Evolutionary conservation across 805 yeast genomes (phyloP).

Genomic region (Vanderwaltozyma tropicalis): DNA sequence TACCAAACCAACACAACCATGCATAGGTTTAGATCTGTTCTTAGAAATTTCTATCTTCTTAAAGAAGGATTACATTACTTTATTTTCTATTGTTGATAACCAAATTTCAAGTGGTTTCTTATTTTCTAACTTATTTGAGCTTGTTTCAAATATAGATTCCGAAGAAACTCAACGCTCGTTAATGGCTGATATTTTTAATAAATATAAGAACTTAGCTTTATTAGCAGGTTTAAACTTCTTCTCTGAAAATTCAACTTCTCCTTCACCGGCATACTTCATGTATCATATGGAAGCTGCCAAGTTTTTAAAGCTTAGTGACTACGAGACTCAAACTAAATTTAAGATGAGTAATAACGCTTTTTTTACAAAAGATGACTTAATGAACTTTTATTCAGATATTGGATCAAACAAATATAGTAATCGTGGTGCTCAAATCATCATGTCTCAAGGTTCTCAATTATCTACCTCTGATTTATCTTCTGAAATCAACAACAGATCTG

Average conservation of each 20-base stretch:
- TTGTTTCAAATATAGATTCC: constrained; percentile 7
- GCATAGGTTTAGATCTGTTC: constrained; percentile 20
- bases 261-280: constrained; percentile 16
- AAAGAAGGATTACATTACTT: constrained; percentile 2
- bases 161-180: constrained; percentile 8
- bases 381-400: constrained; percentile 25
- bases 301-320: constrained; percentile 20
- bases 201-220: constrained; percentile 22
- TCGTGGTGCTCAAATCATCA: constrained; percentile 22
- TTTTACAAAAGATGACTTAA: constrained; percentile 22
- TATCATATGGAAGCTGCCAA: constrained; percentile 25
- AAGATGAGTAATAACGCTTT: constrained; percentile 9
- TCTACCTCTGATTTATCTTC: constrained; percentile 20
- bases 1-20: constrained; percentile 12
- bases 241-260: constrained; percentile 10
- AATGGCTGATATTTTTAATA: constrained; percentile 18
- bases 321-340: constrained; percentile 15
- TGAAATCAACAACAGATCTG: constrained; percentile 6
- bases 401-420: constrained; percentile 23
- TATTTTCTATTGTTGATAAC: constrained; percentile 17
- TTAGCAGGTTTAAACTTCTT: constrained; percentile 25
- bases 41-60: constrained; percentile 10
- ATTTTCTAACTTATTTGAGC: constrained; percentile 15
- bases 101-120: constrained; percentile 13
- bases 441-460: constrained; percentile 11